phyloP scores from a whole-genome alignment of 2,329 filamentous ascomycete genomes.

The Xylariomycetidae sp. region DNA sequence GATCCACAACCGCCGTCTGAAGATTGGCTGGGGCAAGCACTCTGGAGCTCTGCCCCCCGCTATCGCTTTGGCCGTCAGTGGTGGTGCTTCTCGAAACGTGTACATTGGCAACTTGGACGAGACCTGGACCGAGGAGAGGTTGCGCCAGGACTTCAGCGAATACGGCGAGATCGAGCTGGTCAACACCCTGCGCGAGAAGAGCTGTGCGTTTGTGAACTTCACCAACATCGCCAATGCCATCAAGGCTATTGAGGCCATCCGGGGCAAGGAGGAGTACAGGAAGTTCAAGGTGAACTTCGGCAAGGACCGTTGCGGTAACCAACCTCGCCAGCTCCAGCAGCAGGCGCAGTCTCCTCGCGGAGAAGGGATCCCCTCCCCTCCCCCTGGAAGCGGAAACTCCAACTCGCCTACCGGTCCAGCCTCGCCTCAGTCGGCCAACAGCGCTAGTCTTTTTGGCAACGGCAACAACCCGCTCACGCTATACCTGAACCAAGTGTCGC shows the following conservation, averaged over 20 bases:
- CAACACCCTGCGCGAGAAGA: constrained; percentile 95
- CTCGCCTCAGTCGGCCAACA: constrained; percentile 47
- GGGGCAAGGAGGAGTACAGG: constrained; percentile 92
- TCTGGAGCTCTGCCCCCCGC: constrained; percentile 92
- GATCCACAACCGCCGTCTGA: constrained; percentile 96
- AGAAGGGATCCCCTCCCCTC: constrained; percentile 53
- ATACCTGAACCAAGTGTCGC: constrained; percentile 80
- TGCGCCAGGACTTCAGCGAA: constrained; percentile 94
- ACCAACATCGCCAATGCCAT: constrained; percentile 99
- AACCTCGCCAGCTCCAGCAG: constrained; percentile 76
- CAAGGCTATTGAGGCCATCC: constrained; percentile 95
- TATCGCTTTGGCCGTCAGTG: constrained; percentile 91
- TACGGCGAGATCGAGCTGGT: constrained; percentile 97
- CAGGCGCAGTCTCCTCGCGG: constrained; percentile 61
- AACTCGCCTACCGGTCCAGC: constrained; percentile 47
- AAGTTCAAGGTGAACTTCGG: constrained; percentile 99
- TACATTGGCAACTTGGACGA: constrained; percentile 98
- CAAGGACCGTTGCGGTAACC: constrained; percentile 96
- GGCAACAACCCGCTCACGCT: constrained; percentile 86
- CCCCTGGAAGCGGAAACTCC: constrained; percentile 55
- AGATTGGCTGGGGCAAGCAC: constrained; percentile 99
- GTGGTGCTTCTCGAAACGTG: constrained; percentile 95
- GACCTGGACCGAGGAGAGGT: constrained; percentile 91
- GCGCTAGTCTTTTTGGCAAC: constrained; percentile 68
- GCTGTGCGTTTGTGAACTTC: constrained; percentile 98